Percentiles rank a stretch among this genome's conserved stretches.
phyloP scores from a whole-genome alignment of 805 yeast species.

The Candida coquimbonensis region DNA sequence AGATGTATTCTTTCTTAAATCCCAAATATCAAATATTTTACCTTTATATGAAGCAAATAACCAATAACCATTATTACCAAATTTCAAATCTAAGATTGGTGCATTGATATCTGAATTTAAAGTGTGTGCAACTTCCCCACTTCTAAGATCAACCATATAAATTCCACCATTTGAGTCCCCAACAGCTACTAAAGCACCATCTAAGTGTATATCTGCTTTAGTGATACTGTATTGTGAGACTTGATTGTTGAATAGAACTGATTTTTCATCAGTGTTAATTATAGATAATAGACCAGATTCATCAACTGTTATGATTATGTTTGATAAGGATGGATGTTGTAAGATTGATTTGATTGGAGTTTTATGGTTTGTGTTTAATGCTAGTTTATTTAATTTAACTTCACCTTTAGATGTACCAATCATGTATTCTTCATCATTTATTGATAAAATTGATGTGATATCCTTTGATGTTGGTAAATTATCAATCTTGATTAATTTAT shows the following conservation, averaged over 20 bases:
- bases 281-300: constrained; percentile 21
- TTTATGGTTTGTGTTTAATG: constrained; percentile 6
- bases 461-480: constrained; percentile 5
- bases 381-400: constrained; percentile 7
- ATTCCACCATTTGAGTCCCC: constrained; percentile 27
- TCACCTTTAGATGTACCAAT: constrained; percentile 15
- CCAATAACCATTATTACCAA: constrained; percentile 65
- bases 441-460: constrained; percentile 8
- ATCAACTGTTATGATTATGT: constrained; percentile 26
- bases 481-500: constrained; percentile 9
- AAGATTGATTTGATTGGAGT: constrained; percentile 19
- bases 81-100: constrained; percentile 31
- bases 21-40: constrained; percentile 35
- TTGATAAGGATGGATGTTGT: constrained; percentile 28
- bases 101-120: constrained; percentile 8
- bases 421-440: constrained; percentile 2
- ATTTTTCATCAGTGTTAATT: constrained; percentile 4
- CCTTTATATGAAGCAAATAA: constrained; percentile 30
- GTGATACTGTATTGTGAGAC: constrained; percentile 2
- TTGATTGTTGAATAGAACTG: constrained; percentile 4
- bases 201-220: constrained; percentile 31
- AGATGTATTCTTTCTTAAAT: constrained; percentile 36
- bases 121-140: constrained; percentile 26
- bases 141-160: constrained; percentile 27
- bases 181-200: constrained; percentile 38